Base-by-base conservation (phyloP, 73 alveolate species). In the Paramecium tetraurelia region DNA sequence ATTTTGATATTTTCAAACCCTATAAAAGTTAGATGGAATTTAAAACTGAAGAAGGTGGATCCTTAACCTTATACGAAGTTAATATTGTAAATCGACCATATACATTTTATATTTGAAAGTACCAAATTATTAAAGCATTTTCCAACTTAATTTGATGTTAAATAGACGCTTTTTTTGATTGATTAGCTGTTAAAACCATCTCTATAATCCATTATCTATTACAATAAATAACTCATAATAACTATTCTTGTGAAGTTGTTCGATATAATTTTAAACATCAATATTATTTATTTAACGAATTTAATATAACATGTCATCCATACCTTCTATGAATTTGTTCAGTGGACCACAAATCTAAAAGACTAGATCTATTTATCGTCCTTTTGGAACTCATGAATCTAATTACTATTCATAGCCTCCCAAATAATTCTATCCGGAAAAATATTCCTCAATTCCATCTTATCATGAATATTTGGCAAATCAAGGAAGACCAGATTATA, bases 401-500 rank as follows among this genome's bases (percentile, higher is more conserved):
- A 63, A 63, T 63, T 63, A 63, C 48, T 63, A 63, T 63, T 63
- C 41, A 63, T 63, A 27, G 24, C 84, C 84, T 14, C 84, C 84
- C 0, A 63, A 63, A 63, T 20, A 21, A 22, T 27, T 63, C 24
- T 63, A 63, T 33, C 84, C 84, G 31, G 84, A 63, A 63, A 63
- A 27, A 7, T 63, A 63, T 63, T 27, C 27, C 9, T 21, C 84
- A 11, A 11, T 63, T 2, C 84, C 84, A 63, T 63, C 84, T 27
- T 63, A 63, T 63, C 41, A 33, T 27, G 50, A 63, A 16, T 53
- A 53, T 53, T 53, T 18, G 14, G 69, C 69, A 53, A 1, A 16
- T 18, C 69, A 18, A 53, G 69, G 33, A 53, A 53, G 69, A 63
- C 12, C 5, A 31, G 84, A 31, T 11, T 27, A 63, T 27, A 31